Conservation (phyloP, 768 basidiomycete species). For the Dioszegia crocea region DNA sequence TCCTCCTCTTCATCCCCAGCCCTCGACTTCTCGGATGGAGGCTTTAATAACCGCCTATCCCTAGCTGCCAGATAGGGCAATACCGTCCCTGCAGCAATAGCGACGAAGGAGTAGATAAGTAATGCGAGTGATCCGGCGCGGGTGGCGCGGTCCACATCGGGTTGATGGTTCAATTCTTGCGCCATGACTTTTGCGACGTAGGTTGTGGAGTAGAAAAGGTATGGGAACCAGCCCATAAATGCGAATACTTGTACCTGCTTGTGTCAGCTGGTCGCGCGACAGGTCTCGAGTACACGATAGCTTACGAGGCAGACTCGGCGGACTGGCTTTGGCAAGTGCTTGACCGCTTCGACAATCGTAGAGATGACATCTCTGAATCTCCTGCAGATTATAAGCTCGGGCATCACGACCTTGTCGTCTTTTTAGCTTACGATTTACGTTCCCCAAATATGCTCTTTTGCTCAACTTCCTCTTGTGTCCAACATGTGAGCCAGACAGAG, state of each 20-base stretch:
- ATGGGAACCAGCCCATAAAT: conserved; percentile 99
- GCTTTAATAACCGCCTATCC: conserved; percentile 71
- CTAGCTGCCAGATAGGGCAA: conserved; percentile 77
- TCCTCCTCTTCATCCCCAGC: conserved; percentile 46
- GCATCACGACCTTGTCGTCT: background rate
- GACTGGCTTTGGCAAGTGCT: conserved; percentile 75
- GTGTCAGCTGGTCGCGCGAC: conserved; percentile 24
- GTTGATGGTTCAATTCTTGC: conserved; percentile 65
- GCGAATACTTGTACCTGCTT: conserved; percentile 90
- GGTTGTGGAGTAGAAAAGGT: conserved; percentile 83
- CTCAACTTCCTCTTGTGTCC: conserved; percentile 64
- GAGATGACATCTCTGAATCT: conserved; percentile 67
- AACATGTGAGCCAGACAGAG: conserved; percentile 86
- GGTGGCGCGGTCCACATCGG: conserved; percentile 76
- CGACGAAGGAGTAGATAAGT: conserved; percentile 85
- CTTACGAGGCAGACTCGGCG: conserved; percentile 67
- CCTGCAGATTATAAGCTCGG: conserved; percentile 50
- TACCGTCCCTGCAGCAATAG: conserved; percentile 72
- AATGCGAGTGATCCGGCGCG: conserved; percentile 82
- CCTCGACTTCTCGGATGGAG: conserved; percentile 53
- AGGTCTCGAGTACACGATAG: background rate
- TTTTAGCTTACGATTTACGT: conserved; percentile 39
- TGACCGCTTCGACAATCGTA: conserved; percentile 70
- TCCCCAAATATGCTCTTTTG: conserved; percentile 54
- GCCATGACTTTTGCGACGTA: conserved; percentile 95